Base-by-base conservation (phyloP, 345 rosid species). In the Lenwebbia sp. region DNA sequence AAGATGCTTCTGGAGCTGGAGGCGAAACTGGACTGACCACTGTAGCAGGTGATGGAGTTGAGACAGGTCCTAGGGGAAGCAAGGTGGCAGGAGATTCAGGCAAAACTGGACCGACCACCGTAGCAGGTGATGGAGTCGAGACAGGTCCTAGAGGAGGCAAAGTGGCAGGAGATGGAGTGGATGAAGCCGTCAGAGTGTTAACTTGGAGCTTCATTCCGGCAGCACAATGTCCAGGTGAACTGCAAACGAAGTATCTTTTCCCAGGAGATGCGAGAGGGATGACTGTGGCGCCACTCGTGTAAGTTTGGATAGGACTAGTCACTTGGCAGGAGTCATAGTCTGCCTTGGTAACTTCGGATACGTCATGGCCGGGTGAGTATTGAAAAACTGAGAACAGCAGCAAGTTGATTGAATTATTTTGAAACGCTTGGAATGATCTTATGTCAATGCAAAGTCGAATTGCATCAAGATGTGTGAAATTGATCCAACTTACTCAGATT, bases 191-290 rank as follows among this genome's bases (percentile, higher is more conserved):
- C 30, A 87, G 57, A 21, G 85, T 82, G 83, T 85, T 60, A 15
- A 87, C 54, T 47, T 85, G 85, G 62, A 87, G 83, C 85, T 87
- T 87, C 89, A 87, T 87, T 23, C 89, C 89, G 14, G 82, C 85
- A 3, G 84, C 56, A 86, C 89, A 87, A 25, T 87, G 89, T 85
- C 87, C 85, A 21, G 84, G 74, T 28, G 65, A 82, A 26, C 85
- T 52, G 53, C 89, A 87, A 54, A 87, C 82, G 87, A 87, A 87
- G 85, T 87, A 87, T 57, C 87, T 87, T 51, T 87, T 87, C 55
- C 89, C 89, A 19, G 85, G 83, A 82, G 89, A n/a, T 10, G 83
- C 14, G 11, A 87, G 89, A 53, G 89, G 83, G 28, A 87, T 62
- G 41, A 47, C 56, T 9, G 85, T 53, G 44, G 82, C 28, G 15